Evolutionary conservation across 768 basidiomycete species (phyloP), one percentile per base, ranked within the genome.

Genomic region (Macrolepiota dolichaula): DNA sequence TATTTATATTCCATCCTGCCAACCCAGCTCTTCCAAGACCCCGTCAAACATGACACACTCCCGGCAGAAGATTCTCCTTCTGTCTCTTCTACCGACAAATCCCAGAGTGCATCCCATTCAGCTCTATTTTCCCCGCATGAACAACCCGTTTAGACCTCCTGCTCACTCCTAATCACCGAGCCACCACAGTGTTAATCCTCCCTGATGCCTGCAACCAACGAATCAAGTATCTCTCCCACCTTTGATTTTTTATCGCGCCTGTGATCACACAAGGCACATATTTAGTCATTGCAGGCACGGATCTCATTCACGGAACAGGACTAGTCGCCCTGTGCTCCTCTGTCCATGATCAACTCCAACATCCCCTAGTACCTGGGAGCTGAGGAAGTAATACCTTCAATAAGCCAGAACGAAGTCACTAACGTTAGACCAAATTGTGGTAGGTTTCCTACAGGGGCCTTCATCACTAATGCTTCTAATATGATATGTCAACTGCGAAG

Each of bases 401-500:
- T 7, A 32, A 32, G 7, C 29, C 29, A 32, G 29, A 32, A 32
- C 29, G 7, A 32, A 32, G 3, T 7, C 7, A 3, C 29, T 32
- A 32, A 32, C 29, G 7, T 32, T 7, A 32, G 29, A 32, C 29
- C 29, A 32, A 32, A 32, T 32, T 32, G 29, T 7, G 29, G 7
- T 32, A 3, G 3, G 29, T 42, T 12, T 11, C 40, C 12, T n/a
- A 11, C 12, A 42, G 40, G 13, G 13, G 12, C 10, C 40, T n/a
- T 42, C n/a, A 13, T 42, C n/a, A 13, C 13, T 42, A n/a, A 12
- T 42, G 40, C 38, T 42, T 42, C 53, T 55, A 37, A 55, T 55
- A 42, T 55, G 53, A 55, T 55, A 42, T 55, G 53, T 55, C 53
- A 55, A 55, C 53, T 55, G 22, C 53, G 53, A 55, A 55, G 53